Evolutionary conservation across 2,329 filamentous ascomycete species (phyloP).

Genomic region (Epichloe gansuensis): DNA sequence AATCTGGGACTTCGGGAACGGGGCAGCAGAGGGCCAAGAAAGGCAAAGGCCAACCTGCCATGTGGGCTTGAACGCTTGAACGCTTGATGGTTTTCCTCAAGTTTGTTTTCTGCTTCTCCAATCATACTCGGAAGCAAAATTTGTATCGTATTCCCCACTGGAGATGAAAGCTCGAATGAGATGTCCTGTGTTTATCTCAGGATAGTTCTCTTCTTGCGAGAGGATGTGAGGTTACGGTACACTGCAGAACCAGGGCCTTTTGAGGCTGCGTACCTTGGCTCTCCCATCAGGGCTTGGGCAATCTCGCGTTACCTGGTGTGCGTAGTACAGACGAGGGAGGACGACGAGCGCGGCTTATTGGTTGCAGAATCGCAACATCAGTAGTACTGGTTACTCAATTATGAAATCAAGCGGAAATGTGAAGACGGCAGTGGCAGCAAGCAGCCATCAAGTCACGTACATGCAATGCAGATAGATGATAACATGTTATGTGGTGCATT

Average conservation of each 20-base stretch:
- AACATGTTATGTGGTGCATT: not conserved
- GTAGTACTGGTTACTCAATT: not conserved
- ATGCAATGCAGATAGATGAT: not conserved
- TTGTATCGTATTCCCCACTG: not conserved
- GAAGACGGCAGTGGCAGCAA: not conserved
- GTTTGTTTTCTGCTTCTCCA: not conserved
- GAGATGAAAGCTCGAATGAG: not conserved
- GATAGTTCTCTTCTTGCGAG: not conserved
- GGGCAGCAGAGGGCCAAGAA: constrained; percentile 5
- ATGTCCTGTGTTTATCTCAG: not conserved
- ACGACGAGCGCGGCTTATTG: not conserved
- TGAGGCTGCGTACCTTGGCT: not conserved
- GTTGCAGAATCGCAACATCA: not conserved
- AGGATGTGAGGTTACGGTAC: not conserved
- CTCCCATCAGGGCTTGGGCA: not conserved
- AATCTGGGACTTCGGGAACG: not conserved
- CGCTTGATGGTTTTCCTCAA: not conserved
- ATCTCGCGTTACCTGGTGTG: not conserved
- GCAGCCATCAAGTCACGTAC: not conserved
- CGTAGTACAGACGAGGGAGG: not conserved
- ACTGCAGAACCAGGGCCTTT: not conserved
- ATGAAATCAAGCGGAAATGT: not conserved
- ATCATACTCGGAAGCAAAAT: not conserved
- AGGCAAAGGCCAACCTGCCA: not conserved
- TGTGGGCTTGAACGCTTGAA: constrained; percentile 2